Evolutionary conservation across 208 protist species (phyloP), one percentile per base, ranked within the genome.

Genomic region (Leishmania major): DNA sequence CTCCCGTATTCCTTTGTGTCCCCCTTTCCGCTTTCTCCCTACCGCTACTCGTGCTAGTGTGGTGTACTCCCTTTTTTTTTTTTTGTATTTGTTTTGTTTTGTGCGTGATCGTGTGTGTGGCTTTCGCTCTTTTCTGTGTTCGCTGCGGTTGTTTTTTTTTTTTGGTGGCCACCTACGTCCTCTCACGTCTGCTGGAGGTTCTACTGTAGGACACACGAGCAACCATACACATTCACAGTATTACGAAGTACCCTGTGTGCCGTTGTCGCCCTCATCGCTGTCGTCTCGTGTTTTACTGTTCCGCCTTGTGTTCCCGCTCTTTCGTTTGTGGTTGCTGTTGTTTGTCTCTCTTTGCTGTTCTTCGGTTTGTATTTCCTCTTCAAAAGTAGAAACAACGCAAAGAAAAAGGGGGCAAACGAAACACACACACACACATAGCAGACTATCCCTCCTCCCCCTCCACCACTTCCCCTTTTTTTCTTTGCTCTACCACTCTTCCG

Each of bases 221-320:
- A 72, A 40, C 37, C 37, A 72, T n/a, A 72, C 67, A 72, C 67
- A 49, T 72, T 49, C 40, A 72, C 40, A 72, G n/a, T 67, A 37
- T 37, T 67, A 67, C 60, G 60, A 37, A 37, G 60, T 67, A 37
- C 60, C 4, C n/a, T 37, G 11, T 22, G 60, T 62, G 17, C 28
- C 57, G 57, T 40, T n/a, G n/a, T 37, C 60, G 31, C n/a, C 60
- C 3, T 40, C 60, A 40, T 67, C 31, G 60, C 40, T 67, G 60
- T 19, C n/a, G 60, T 67, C 10, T 67, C n/a, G n/a, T 37, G 13
- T 40, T 25, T 40, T 37, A 15, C 13, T 67, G 8, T 70, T 47
- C 25, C 49, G 5, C 19, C 25, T 73, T 10, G 7, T 0, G 19
- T 15, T 43, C 31, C 0, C 8, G 45, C 1, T 49, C 10, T 8